Evolutionary conservation across 1,284 basidiomycete genomes (phyloP).

Genomic region (Heterobasidion occidentale): DNA sequence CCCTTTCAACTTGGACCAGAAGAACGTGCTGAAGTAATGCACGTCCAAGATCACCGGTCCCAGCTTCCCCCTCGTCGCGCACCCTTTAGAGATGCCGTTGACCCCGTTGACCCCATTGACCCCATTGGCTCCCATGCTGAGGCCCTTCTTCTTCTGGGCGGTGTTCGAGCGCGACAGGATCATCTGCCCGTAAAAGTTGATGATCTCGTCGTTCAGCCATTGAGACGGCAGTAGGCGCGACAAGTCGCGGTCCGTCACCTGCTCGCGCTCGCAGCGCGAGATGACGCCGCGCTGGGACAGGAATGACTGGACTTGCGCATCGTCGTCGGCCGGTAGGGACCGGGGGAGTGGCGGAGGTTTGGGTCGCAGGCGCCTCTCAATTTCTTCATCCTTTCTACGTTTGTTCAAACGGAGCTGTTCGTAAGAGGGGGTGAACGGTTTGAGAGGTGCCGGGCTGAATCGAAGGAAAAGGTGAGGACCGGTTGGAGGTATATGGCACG

Average conservation of each 20-base stretch:
- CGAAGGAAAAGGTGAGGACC: not conserved
- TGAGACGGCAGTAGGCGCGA: conserved; percentile 56
- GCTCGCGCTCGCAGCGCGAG: conserved; percentile 56
- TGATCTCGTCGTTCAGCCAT: conserved; percentile 97
- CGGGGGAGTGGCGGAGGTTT: conserved; percentile 39
- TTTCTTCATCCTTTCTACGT: conserved; percentile 45
- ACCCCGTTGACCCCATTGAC: conserved; percentile 21
- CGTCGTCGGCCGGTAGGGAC: conserved; percentile 45
- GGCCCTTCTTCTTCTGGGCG: conserved; percentile 37
- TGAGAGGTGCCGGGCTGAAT: conserved; percentile 42
- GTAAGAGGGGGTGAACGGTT: conserved; percentile 41
- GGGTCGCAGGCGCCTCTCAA: conserved; percentile 43
- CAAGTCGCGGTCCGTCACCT: conserved; percentile 68
- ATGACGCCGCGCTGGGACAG: conserved; percentile 52
- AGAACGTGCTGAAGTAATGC: conserved; percentile 91
- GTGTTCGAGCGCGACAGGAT: conserved; percentile 55
- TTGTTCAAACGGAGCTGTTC: conserved; percentile 41
- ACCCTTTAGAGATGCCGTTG: conserved; percentile 15
- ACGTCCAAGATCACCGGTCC: conserved; percentile 43
- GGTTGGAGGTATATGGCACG: not conserved
- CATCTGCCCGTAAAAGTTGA: conserved; percentile 92
- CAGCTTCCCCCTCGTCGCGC: conserved; percentile 12
- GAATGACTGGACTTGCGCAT: conserved; percentile 47
- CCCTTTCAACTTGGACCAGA: conserved; percentile 74
- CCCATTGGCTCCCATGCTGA: conserved; percentile 28